These are phyloP conservation scores for Crepidotus variabilis DNA, from an alignment of 768 basidiomycete genomes.

Conservation along the genomic window DNA sequence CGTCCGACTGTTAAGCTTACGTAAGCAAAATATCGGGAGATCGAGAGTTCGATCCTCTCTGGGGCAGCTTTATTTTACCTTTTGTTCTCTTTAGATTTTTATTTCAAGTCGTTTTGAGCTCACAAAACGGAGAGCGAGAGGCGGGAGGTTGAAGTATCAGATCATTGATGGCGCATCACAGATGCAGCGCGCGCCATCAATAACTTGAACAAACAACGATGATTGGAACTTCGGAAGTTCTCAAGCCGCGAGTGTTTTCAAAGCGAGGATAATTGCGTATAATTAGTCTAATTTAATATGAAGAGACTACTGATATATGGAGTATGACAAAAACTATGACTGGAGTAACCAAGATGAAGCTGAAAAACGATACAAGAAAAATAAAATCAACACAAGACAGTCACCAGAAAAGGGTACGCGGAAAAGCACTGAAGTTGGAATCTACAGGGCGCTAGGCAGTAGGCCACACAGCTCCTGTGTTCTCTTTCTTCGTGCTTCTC, in stretches of 20 bases:
- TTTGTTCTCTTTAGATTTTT: background rate
- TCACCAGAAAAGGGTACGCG: no score
- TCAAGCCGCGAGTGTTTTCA: background rate
- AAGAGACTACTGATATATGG: no score
- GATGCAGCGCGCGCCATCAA: background rate
- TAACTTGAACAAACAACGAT: background rate
- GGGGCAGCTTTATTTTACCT: conserved; percentile 10
- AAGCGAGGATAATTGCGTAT: no score
- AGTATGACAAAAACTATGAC: no score
- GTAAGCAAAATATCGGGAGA: conserved; percentile 7
- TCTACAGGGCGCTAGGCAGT: no score
- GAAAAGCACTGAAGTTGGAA: no score
- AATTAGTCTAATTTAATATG: no score
- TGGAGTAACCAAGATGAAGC: no score
- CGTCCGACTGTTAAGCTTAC: conserved; percentile 12
- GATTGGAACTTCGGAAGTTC: background rate
- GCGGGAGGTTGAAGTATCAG: background rate
- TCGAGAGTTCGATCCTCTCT: conserved; percentile 15
- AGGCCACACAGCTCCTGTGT: background rate
- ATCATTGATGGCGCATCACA: background rate
- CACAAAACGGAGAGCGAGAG: background rate
- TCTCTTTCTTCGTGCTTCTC: background rate
- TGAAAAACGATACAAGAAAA: no score
- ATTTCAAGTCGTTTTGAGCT: background rate
- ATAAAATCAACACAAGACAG: no score